Evolutionary conservation across 371 early-diverging fungal species (phyloP).

Genomic region (Circinella umbellata): DNA sequence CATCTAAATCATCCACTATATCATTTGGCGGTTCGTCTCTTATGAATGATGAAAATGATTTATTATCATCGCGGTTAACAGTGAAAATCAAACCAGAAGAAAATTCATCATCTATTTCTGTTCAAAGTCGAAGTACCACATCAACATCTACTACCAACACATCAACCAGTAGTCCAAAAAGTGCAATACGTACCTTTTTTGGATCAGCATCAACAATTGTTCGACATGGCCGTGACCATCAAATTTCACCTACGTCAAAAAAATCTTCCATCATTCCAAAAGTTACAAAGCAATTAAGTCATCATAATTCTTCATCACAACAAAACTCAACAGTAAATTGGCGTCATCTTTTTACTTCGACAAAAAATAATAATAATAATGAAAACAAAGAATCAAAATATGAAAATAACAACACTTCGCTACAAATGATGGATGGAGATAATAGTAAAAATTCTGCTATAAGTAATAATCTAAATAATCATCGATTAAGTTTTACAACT

Average conservation of each 20-base stretch:
- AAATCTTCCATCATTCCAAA: background rate
- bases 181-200: constrained; percentile 4
- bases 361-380: background rate
- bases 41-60: background rate
- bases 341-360: background rate
- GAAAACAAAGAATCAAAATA: background rate
- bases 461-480: background rate
- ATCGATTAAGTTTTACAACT: background rate
- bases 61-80: background rate
- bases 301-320: background rate
- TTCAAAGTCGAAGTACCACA: background rate
- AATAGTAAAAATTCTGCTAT: background rate
- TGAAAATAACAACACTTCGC: background rate
- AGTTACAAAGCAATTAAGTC: background rate
- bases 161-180: background rate
- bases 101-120: background rate
- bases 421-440: background rate
- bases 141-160: background rate
- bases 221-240: constrained; percentile 8
- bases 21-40: background rate
- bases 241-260: background rate
- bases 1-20: constrained; percentile 9
- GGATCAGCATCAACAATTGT: constrained; percentile 9
- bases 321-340: too few relatives aligned
- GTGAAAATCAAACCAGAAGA: background rate